Evolutionary conservation across 2,329 filamentous ascomycete species (phyloP).

Genomic region (Epichloe sibirici): DNA sequence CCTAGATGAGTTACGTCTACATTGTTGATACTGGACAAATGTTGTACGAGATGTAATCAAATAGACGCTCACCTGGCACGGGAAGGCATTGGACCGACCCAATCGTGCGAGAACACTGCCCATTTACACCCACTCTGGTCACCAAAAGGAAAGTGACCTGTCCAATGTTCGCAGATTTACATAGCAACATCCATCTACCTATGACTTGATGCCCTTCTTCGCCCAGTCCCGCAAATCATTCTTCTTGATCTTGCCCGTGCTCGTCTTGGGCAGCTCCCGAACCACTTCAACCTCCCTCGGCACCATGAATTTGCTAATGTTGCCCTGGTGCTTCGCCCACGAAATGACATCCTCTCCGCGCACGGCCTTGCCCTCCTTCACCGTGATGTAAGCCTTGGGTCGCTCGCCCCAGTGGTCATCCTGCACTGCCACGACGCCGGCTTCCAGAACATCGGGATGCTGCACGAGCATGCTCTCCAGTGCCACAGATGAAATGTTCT

Average conservation of each 20-base stretch:
- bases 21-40: not conserved
- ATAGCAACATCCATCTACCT: not conserved
- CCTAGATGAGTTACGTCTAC: not conserved
- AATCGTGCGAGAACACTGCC: no score
- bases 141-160: no score
- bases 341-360: constrained; percentile 54
- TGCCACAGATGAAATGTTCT: constrained; percentile 92
- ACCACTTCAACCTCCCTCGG: constrained; percentile 64
- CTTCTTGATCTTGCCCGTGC: constrained; percentile 94
- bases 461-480: constrained; percentile 81
- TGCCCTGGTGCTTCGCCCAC: constrained; percentile 73
- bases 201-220: constrained; percentile 15
- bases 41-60: no score
- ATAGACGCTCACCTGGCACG: no score
- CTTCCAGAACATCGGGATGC: constrained; percentile 83
- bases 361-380: constrained; percentile 48
- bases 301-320: constrained; percentile 86
- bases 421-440: constrained; percentile 74
- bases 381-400: constrained; percentile 87
- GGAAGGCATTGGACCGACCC: no score
- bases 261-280: constrained; percentile 86
- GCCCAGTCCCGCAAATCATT: constrained; percentile 85
- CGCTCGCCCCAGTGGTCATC: constrained; percentile 91
- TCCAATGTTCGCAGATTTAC: no score
- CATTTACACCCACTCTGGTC: no score